Percentiles rank a stretch among this genome's conserved stretches.
phyloP scores from a whole-genome alignment of 2,329 filamentous ascomycete genomes.

The Trichoderma oligosporum region DNA sequence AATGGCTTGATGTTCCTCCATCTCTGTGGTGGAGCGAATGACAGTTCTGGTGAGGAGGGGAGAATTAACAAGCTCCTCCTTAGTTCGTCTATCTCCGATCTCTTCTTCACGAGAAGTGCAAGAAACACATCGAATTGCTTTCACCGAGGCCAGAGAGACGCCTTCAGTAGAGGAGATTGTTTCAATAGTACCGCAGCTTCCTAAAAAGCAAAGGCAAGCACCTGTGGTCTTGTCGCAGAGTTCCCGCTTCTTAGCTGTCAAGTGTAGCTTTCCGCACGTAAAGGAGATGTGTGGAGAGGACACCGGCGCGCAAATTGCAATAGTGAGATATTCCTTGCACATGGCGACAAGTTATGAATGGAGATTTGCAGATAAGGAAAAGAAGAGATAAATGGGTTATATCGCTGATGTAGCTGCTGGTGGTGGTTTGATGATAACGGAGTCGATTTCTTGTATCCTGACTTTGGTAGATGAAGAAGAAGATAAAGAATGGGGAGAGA shows the following conservation, averaged over 20 bases:
- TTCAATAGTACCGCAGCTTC: slow-evolving; percentile 24
- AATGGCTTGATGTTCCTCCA: background rate
- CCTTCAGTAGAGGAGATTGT: background rate
- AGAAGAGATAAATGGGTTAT: background rate
- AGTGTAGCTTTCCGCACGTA: slow-evolving; percentile 27
- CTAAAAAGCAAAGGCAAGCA: slow-evolving; percentile 26
- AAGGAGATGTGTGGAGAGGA: slow-evolving; percentile 15
- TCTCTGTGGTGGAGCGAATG: background rate
- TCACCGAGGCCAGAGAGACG: slow-evolving; percentile 15
- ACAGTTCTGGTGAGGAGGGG: slow-evolving; percentile 8
- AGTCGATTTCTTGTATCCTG: background rate
- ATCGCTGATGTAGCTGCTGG: background rate
- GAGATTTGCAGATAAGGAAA: background rate
- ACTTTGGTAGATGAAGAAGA: background rate
- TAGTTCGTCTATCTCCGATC: slow-evolving; percentile 16
- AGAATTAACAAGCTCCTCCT: slow-evolving; percentile 22
- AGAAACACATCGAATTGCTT: slow-evolving; percentile 19
- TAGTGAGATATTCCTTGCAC: slow-evolving; percentile 25
- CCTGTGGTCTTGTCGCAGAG: slow-evolving; percentile 22
- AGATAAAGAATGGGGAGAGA: background rate
- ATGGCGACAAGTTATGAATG: slow-evolving; percentile 16
- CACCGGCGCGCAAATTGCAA: slow-evolving; percentile 26
- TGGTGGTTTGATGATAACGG: background rate
- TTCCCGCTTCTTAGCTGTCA: slow-evolving; percentile 21
- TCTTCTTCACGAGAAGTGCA: slow-evolving; percentile 24